Evolutionary conservation across 352 stramenopile species (phyloP).

Genomic region (Thraustotheca clavata): DNA sequence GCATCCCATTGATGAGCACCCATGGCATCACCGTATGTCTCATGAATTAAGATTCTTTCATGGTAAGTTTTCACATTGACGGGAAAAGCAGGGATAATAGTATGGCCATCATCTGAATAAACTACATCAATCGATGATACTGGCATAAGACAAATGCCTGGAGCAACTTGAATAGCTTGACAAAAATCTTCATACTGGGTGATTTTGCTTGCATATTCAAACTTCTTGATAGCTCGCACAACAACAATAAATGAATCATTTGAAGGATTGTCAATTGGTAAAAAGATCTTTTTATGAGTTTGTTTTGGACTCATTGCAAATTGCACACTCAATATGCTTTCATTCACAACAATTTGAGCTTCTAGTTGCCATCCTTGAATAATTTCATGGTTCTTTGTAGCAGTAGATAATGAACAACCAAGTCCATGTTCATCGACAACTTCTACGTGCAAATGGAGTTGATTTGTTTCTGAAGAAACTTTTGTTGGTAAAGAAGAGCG

Average conservation of each 20-base stretch:
- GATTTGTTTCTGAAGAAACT: neutral
- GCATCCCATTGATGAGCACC: conserved; percentile 60
- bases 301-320: neutral
- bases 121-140: too few species aligned
- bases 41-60: conserved; percentile 23
- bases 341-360: neutral
- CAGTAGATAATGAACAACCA: neutral
- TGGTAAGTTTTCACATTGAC: neutral
- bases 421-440: conserved; percentile 12
- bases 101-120: too few species aligned
- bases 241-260: too few species aligned
- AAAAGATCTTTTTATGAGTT: too few species aligned
- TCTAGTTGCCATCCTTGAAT: neutral
- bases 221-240: too few species aligned
- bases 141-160: too few species aligned
- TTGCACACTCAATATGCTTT: neutral
- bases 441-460: neutral
- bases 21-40: conserved; percentile 61
- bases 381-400: neutral
- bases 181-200: too few species aligned
- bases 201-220: too few species aligned
- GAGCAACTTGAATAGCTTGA: too few species aligned
- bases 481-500: neutral
- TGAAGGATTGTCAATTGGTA: too few species aligned
- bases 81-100: too few species aligned